Evolutionary conservation across 495 filamentous ascomycete genomes (phyloP), one percentile per base, ranked within the genome.

Genomic region (Tuber microsphaerosporum): DNA sequence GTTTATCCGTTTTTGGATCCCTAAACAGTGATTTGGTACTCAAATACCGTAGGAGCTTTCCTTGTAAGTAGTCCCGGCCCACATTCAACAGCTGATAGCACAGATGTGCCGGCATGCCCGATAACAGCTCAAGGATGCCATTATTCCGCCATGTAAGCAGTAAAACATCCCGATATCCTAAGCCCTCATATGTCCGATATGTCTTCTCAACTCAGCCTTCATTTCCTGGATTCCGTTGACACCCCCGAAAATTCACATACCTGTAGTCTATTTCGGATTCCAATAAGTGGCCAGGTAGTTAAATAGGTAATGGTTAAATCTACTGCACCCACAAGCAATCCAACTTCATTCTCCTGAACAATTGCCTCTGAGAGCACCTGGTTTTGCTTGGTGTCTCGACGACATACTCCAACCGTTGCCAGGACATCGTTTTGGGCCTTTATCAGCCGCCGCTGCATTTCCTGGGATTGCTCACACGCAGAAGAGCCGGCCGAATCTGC

Each of bases 361-460:
- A 79, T 72, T 71, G 74, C 75, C 68, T 81, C 81, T 12, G 74
- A 73, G 34, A 68, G 34, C 22, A 82, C 81, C 31, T 71, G 74
- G 22, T 71, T 73, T 45, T 79, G 73, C 48, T 82, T 80, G 7
- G 75, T 82, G 44, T 81, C 81, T 31, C 81, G 72, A 12, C 82
- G 76, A 70, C 81, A 83, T 45, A 83, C 78, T 20, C 81, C 81
- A 51, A 83, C 81, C 7, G 81, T 83, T 70, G 81, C 81, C 10
- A 83, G 75, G 43, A 83, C 81, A 75, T 83, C 81, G 48, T 83
- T 83, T 74, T 83, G 81, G 37, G 81, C 81, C 73, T 78, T 79
- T 37, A 82, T 81, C 43, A 82, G 43, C 22, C 76, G 72, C 17
- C 75, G 76, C 69, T 83, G 81, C 51, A 78, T 82, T 72, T 80